Evolutionary conservation across 208 protist species (phyloP).

Genomic region (Trichomonas gallinae): DNA sequence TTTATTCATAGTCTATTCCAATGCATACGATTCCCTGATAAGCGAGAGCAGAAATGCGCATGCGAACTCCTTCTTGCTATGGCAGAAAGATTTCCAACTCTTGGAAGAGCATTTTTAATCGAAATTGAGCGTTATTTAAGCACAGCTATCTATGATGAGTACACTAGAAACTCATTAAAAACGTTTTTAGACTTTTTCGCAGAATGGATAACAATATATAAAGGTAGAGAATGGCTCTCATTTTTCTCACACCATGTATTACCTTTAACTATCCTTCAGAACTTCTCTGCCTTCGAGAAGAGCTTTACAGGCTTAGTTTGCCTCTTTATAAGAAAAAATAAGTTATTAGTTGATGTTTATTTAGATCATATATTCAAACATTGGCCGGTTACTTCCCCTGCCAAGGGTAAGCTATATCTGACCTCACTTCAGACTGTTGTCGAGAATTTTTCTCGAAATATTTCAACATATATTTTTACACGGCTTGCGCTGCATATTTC

Average conservation of each 20-base stretch:
- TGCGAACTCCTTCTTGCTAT: background rate
- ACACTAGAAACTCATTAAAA: background rate
- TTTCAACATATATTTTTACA: background rate
- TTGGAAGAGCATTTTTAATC: background rate
- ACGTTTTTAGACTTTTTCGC: background rate
- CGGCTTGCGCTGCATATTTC: background rate
- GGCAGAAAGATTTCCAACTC: background rate
- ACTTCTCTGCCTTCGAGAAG: background rate
- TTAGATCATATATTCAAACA: background rate
- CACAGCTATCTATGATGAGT: background rate
- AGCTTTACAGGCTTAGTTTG: background rate
- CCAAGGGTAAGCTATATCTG: background rate
- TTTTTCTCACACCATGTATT: background rate
- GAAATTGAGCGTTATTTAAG: background rate
- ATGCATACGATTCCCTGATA: background rate
- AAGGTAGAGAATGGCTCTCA: background rate
- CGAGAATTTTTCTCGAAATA: background rate
- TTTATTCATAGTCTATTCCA: background rate
- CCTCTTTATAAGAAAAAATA: background rate
- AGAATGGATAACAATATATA: background rate
- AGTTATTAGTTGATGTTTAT: background rate
- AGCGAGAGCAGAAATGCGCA: background rate
- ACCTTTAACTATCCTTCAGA: background rate
- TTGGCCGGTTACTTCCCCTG: background rate
- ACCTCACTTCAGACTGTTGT: background rate